Evolutionary conservation across 176 grass and related monocot species (phyloP).

Genomic region (Musa beccarii): DNA sequence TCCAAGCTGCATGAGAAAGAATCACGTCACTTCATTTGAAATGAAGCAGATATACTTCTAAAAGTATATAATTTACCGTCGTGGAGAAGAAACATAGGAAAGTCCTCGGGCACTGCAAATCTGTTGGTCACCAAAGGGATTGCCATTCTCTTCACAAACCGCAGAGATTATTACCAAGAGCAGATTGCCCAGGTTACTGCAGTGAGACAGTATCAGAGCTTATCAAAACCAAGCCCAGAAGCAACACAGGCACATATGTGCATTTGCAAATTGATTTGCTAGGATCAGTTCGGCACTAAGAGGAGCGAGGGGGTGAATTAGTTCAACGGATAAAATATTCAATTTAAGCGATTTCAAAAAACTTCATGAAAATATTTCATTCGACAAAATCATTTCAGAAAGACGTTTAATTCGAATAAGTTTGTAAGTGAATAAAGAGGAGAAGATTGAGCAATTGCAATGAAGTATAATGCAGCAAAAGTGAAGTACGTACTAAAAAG

Average conservation of each 20-base stretch:
- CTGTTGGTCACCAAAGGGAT: slow-evolving; percentile 42
- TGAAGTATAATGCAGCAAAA: too few species aligned
- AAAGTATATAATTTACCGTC: slow-evolving; percentile 40
- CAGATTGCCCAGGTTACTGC: slow-evolving; percentile 79
- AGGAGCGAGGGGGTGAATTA: too few species aligned
- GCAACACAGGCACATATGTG: background rate
- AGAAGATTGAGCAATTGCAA: too few species aligned
- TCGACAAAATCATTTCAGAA: too few species aligned
- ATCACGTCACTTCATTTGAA: background rate
- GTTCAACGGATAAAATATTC: too few species aligned
- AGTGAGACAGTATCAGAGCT: background rate
- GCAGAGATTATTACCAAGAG: slow-evolving; percentile 63
- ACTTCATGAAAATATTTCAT: too few species aligned
- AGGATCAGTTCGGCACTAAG: too few species aligned
- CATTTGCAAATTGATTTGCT: background rate
- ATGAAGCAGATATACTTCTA: too few species aligned
- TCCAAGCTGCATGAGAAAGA: slow-evolving; percentile 48
- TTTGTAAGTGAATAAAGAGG: too few species aligned
- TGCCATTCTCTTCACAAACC: slow-evolving; percentile 65
- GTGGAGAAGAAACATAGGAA: slow-evolving; percentile 87
- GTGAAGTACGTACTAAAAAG: too few species aligned
- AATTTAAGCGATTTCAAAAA: too few species aligned
- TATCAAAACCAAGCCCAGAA: background rate
- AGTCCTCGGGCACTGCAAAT: slow-evolving; percentile 47
- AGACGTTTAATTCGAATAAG: too few species aligned